Conservation (phyloP, 768 basidiomycete genomes). For the Phaeotremella fagi region DNA sequence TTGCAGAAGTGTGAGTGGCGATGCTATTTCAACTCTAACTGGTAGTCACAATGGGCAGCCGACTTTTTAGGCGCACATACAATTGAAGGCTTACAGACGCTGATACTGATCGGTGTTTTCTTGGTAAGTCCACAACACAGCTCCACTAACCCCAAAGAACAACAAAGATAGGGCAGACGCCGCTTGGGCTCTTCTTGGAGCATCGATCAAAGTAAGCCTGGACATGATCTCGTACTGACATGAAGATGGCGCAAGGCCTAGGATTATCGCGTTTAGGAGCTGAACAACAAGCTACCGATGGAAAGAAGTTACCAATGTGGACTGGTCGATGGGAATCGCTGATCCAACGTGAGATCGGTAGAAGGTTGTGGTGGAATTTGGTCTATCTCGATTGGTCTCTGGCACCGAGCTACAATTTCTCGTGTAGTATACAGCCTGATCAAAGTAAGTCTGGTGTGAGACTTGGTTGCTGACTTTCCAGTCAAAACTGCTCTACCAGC, state of each 20-base stretch:
- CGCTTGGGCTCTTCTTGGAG: slow-evolving; percentile 48
- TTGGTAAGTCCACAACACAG: slow-evolving; percentile 26
- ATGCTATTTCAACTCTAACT: background rate
- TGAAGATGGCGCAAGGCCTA: slow-evolving; percentile 48
- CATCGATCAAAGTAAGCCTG: slow-evolving; percentile 44
- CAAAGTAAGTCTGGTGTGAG: slow-evolving; percentile 37
- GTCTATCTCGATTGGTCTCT: slow-evolving; percentile 49
- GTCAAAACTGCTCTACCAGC: slow-evolving; percentile 48
- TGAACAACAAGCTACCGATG: slow-evolving; percentile 39
- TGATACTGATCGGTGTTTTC: slow-evolving; percentile 43
- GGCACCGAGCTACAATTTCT: slow-evolving; percentile 46
- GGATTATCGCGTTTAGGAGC: slow-evolving; percentile 47
- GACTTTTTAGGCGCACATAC: slow-evolving; percentile 46
- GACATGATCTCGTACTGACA: slow-evolving; percentile 1
- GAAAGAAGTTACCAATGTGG: slow-evolving; percentile 43
- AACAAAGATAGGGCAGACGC: slow-evolving; percentile 49
- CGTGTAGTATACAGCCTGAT: slow-evolving; percentile 47
- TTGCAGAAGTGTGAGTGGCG: slow-evolving; percentile 20
- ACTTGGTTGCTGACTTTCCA: slow-evolving; percentile 8
- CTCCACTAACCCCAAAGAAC: slow-evolving; percentile 27
- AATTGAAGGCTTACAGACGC: slow-evolving; percentile 43
- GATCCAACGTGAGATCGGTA: slow-evolving; percentile 47
- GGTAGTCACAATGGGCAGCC: slow-evolving; percentile 41
- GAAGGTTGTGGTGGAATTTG: slow-evolving; percentile 49
- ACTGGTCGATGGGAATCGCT: slow-evolving; percentile 47